phyloP scores from a whole-genome alignment of 176 grass and related monocot species.

The Phoenix roebelenii region DNA sequence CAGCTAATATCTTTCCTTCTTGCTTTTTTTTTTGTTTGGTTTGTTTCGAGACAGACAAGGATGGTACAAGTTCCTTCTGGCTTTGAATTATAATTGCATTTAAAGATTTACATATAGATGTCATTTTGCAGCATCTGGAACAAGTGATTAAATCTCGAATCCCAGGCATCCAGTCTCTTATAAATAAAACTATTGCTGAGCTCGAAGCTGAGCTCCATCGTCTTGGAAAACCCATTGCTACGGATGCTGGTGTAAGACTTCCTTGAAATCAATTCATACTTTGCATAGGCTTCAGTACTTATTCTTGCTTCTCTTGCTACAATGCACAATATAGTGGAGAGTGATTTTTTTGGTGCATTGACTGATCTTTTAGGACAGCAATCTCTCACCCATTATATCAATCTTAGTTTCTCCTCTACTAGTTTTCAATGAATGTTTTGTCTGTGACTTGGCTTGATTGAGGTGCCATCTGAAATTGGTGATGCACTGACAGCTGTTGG shows the following conservation, averaged over 20 bases:
- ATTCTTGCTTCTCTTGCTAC: no score
- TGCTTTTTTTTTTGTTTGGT: neutral
- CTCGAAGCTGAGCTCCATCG: slow-evolving; percentile 16
- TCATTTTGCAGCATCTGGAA: slow-evolving; percentile 12
- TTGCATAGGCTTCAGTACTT: no score
- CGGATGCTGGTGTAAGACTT: slow-evolving; percentile 19
- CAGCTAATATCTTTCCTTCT: neutral
- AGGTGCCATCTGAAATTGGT: no score
- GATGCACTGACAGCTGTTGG: no score
- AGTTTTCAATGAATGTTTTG: no score
- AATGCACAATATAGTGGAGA: no score
- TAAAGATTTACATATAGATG: neutral
- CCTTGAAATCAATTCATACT: no score
- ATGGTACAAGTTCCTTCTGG: neutral
- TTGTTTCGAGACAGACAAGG: neutral
- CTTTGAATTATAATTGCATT: neutral
- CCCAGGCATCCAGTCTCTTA: slow-evolving; percentile 20
- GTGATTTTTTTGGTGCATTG: no score
- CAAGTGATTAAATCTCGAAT: slow-evolving; percentile 21
- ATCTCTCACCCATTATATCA: no score
- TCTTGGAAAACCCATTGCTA: slow-evolving; percentile 15
- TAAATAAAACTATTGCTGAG: slow-evolving; percentile 15
- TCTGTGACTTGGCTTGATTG: no score
- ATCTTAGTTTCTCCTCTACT: no score
- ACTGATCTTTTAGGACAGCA: no score